Evolutionary conservation across 140 eudicot species (phyloP).

Genomic region (Stevia rebaudiana): DNA sequence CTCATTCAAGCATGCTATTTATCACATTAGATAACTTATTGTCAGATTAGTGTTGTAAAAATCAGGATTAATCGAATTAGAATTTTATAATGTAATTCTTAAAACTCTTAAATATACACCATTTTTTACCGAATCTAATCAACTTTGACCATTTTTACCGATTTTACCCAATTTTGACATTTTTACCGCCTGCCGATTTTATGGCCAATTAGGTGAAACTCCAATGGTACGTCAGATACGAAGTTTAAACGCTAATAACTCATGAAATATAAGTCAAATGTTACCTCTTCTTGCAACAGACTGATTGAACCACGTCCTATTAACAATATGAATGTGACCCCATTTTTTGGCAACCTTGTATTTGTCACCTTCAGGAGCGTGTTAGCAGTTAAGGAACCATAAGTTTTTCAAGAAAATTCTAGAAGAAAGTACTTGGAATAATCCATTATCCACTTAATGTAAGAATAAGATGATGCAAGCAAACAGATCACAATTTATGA

Average conservation of each 20-base stretch:
- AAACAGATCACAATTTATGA: background rate
- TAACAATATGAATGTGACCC: conserved; percentile 67
- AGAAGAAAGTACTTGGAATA: conserved; percentile 9
- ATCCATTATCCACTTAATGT: conserved; percentile 9
- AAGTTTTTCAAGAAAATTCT: conserved; percentile 3
- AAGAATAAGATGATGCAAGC: conserved; percentile 9
- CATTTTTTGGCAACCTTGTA: conserved; percentile 83
- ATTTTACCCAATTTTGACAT: too few species aligned
- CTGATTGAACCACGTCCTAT: conserved; percentile 73
- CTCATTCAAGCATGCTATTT: conserved; percentile 76
- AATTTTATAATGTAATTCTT: too few species aligned
- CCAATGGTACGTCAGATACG: too few species aligned
- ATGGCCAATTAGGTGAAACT: too few species aligned
- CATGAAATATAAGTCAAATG: background rate
- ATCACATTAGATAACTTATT: conserved; percentile 18
- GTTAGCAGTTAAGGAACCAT: conserved; percentile 48
- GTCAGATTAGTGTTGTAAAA: too few species aligned
- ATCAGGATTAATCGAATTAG: too few species aligned
- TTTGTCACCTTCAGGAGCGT: conserved; percentile 96
- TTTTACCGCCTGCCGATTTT: too few species aligned
- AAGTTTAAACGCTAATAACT: background rate
- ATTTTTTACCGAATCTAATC: too few species aligned
- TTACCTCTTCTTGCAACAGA: conserved; percentile 91
- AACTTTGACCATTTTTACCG: too few species aligned
- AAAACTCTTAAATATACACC: too few species aligned